Percentiles rank a stretch among this genome's conserved stretches.
Evolutionary conservation across 2,329 filamentous ascomycete species (phyloP).

Genomic region (Clonostachys sp.): DNA sequence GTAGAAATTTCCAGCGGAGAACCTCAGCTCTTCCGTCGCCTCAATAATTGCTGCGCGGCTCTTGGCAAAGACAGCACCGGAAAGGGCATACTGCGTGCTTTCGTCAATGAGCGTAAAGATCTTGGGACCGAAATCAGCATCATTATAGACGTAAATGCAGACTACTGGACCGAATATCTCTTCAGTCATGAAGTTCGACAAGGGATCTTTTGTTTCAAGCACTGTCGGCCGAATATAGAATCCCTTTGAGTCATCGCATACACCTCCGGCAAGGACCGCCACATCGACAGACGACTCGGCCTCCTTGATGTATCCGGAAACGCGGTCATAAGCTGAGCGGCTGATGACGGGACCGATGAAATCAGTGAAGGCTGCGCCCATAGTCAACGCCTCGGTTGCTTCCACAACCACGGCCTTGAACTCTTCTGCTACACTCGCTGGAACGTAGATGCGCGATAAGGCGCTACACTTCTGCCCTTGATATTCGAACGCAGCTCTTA

Average conservation of each 20-base stretch:
- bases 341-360: slow-evolving; percentile 47
- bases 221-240: slow-evolving; percentile 42
- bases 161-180: slow-evolving; percentile 46
- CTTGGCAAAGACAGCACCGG: slow-evolving; percentile 65
- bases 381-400: slow-evolving; percentile 9
- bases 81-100: slow-evolving; percentile 35
- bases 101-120: background rate
- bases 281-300: slow-evolving; percentile 34
- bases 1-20: slow-evolving; percentile 72
- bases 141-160: slow-evolving; percentile 37
- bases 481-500: slow-evolving; percentile 44
- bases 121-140: slow-evolving; percentile 18
- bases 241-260: slow-evolving; percentile 32
- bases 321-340: slow-evolving; percentile 35
- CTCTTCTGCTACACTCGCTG: slow-evolving; percentile 33
- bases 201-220: slow-evolving; percentile 30
- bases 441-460: slow-evolving; percentile 49
- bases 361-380: slow-evolving; percentile 20
- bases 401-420: slow-evolving; percentile 6
- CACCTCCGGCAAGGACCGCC: slow-evolving; percentile 38
- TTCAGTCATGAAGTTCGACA: slow-evolving; percentile 30
- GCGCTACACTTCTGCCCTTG: slow-evolving; percentile 48
- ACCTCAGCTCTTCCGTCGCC: slow-evolving; percentile 60
- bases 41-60: slow-evolving; percentile 56
- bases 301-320: slow-evolving; percentile 35